A percentile compares a stretch with the other conserved stretches of the same genome.
phyloP scores from a whole-genome alignment of 305 asterid species.

The Solanum hybrid region DNA sequence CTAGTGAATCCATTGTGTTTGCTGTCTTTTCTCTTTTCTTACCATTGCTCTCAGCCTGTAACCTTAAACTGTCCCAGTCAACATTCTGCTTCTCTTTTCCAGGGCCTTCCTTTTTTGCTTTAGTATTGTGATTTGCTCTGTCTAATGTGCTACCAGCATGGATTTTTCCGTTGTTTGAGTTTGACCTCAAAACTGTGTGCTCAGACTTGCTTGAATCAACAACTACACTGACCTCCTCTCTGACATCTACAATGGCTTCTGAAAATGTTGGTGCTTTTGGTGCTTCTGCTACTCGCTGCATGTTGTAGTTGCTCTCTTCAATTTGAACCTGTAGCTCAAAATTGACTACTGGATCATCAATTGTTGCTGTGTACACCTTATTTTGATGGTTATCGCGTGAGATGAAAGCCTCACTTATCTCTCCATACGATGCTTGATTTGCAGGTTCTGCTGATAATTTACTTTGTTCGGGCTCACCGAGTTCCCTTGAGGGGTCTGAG shows the following conservation, averaged over 20 bases:
- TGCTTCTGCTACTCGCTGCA: constrained; percentile 30
- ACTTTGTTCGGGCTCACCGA: constrained; percentile 42
- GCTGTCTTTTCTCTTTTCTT: constrained; percentile 45
- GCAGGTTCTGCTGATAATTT: constrained; percentile 61
- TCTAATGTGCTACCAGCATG: constrained; percentile 28
- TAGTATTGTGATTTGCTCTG: constrained; percentile 16
- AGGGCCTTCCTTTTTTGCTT: constrained; percentile 34
- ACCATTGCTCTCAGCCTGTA: constrained; percentile 36
- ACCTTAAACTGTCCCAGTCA: constrained; percentile 81
- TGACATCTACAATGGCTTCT: constrained; percentile 32
- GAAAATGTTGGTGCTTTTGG: constrained; percentile 21
- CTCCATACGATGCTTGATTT: constrained; percentile 37
- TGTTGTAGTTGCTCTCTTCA: constrained; percentile 24
- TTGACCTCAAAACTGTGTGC: constrained; percentile 38
- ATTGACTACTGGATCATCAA: constrained; percentile 21
- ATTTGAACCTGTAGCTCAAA: constrained; percentile 14
- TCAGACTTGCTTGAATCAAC: constrained; percentile 33
- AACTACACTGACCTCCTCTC: constrained; percentile 36
- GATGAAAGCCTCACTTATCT: constrained; percentile 25
- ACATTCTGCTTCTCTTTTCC: constrained; percentile 51
- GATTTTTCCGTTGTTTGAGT: constrained; percentile 18
- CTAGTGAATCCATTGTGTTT: constrained; percentile 72
- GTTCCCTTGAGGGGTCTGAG: constrained; percentile 26
- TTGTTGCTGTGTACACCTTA: constrained; percentile 17
- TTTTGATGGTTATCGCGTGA: constrained; percentile 28